phyloP scores from a whole-genome alignment of 192 early-diverging fungal genomes.

The Chytriomyces hyalinus region DNA sequence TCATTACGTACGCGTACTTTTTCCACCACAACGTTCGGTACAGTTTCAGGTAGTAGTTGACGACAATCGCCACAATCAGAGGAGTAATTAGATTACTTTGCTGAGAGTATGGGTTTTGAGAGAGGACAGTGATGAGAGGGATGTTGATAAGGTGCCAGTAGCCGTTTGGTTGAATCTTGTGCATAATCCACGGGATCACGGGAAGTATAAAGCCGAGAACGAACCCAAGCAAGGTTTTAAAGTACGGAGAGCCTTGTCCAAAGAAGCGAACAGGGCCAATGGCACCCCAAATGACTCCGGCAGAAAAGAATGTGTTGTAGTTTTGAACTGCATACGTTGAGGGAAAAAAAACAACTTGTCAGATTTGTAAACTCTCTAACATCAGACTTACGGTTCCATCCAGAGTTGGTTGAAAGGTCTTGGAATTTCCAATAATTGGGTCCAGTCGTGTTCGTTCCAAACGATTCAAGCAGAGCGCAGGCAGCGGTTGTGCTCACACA shows the following conservation, averaged over 20 bases:
- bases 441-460: background rate
- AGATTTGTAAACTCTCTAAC: background rate
- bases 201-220: constrained; percentile 38
- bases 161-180: constrained; percentile 21
- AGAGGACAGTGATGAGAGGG: constrained; percentile 32
- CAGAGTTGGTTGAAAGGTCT: background rate
- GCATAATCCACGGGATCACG: constrained; percentile 33
- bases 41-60: constrained; percentile 26
- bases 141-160: constrained; percentile 41
- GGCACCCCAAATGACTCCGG: constrained; percentile 47
- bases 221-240: constrained; percentile 16
- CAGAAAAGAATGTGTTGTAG: constrained; percentile 30
- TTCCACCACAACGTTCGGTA: constrained; percentile 54
- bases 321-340: background rate
- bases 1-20: constrained; percentile 73
- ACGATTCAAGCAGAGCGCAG: background rate
- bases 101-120: background rate
- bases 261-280: constrained; percentile 69
- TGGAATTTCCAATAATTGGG: background rate
- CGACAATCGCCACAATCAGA: constrained; percentile 11
- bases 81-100: constrained; percentile 26
- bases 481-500: constrained; percentile 73
- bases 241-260: constrained; percentile 37
- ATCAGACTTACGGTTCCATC: background rate
- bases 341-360: constrained; percentile 19